These are phyloP conservation scores for Rhodomyrtus psidioides DNA, from an alignment of 441 rosid genomes.

Conservation along the genomic window DNA sequence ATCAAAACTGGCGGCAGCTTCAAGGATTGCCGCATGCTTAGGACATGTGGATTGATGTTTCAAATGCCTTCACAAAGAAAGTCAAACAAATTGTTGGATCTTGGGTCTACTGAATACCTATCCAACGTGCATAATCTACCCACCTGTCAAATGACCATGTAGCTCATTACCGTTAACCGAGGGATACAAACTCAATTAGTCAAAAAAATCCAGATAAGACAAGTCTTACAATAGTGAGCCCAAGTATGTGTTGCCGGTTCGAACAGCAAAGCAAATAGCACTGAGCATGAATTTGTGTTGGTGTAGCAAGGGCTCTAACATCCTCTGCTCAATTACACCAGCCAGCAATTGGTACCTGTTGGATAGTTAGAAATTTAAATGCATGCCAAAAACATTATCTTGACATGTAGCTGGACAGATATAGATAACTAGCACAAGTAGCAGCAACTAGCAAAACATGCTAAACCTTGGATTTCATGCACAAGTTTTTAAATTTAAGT, in stretches of 20 bases:
- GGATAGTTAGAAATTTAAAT: background rate
- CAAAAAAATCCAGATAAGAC: background rate
- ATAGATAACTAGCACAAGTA: background rate
- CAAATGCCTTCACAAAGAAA: background rate
- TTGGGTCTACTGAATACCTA: constrained; percentile 68
- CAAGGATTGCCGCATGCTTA: background rate
- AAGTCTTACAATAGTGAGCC: constrained; percentile 82
- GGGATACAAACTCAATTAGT: background rate
- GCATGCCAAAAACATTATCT: background rate
- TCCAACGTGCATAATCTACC: constrained; percentile 92
- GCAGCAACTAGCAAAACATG: background rate
- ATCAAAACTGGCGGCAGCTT: background rate
- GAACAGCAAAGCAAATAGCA: constrained; percentile 77
- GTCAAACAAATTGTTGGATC: constrained; percentile 12
- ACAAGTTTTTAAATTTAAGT: background rate
- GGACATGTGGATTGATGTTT: background rate
- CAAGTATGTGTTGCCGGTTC: constrained; percentile 95
- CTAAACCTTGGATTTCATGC: background rate
- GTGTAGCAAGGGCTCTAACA: constrained; percentile 84
- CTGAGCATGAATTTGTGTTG: constrained; percentile 74
- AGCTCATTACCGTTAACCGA: background rate
- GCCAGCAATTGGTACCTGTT: constrained; percentile 92
- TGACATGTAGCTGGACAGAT: background rate
- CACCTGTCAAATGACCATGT: constrained; percentile 42
- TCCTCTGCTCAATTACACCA: constrained; percentile 86